phyloP scores from a whole-genome alignment of 441 rosid species.

The Aquilaria agallochum region DNA sequence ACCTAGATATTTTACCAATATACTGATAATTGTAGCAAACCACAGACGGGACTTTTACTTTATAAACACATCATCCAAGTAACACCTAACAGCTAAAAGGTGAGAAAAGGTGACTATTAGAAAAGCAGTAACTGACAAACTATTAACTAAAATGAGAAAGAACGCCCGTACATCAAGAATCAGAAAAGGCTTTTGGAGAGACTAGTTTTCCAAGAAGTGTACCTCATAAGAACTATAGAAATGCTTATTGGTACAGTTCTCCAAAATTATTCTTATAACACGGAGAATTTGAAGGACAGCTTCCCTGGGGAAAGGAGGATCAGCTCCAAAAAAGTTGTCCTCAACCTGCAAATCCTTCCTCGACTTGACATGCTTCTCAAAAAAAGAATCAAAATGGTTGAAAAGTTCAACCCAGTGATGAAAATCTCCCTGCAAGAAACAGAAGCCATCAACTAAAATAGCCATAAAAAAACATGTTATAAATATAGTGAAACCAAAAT shows the following conservation, averaged over 20 bases:
- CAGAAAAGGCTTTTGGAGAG: constrained; percentile 2
- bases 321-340: constrained; percentile 66
- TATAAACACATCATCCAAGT: no score
- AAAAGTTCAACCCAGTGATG: constrained; percentile 99
- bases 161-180: background rate
- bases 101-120: background rate
- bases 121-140: background rate
- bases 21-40: no score
- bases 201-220: constrained; percentile 12
- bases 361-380: constrained; percentile 82
- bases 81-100: background rate
- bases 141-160: background rate
- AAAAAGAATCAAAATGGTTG: constrained; percentile 88
- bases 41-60: no score
- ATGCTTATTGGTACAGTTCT: constrained; percentile 94
- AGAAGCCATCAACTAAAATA: constrained; percentile 7
- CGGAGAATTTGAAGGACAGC: constrained; percentile 92
- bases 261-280: constrained; percentile 86
- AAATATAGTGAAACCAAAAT: constrained; percentile 6
- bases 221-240: constrained; percentile 96
- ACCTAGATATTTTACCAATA: no score
- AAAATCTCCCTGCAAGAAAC: constrained; percentile 81
- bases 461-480: no score
- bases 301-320: constrained; percentile 82
- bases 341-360: constrained; percentile 90